Evolutionary conservation across 208 protist species (phyloP), one percentile per base, ranked within the genome.

Genomic region (Trichomonas gallinae): DNA sequence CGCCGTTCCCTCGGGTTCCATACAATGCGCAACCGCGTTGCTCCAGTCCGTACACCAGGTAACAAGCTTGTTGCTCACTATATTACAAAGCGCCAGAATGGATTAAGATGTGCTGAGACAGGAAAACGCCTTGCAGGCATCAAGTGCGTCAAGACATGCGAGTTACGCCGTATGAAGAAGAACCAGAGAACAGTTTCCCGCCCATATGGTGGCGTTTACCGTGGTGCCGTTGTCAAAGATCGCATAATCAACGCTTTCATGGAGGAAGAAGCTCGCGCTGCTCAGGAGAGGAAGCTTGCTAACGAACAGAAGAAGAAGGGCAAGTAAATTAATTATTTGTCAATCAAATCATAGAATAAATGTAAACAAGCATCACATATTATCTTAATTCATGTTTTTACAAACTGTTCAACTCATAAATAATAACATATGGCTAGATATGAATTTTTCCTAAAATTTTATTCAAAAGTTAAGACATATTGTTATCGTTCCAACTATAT

Each of bases 31-130:
- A 89, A 89, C 36, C 83, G 83, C 40, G 83, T 46, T 89, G 83
- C 36, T 31, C 83, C 83, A 89, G 83, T 89, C 40, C 83, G 83
- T 40, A 89, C 83, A 89, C 83, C 83, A 89, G 83, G 83, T 6
- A 89, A 89, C 83, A 89, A 40, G 40, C 83, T 89, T 31, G 83
- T 89, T 89, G 83, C 83, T n/a, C 83, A 89, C 17, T 89, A 89
- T 40, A 89, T 89, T 40, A 31, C 34, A 17, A 89, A 89, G 40
- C 83, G 83, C 83, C n/a, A 31, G 40, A 89, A 89, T 3, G 83
- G 83, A 9, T 23, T 46, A 40, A 45, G 13, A n/a, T 89, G 83
- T 89, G 83, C 40, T 48, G 83, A 89, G 36, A 89, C 83, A 44
- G 83, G 83, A 45, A 89, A 89, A 17, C 83, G n/a, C 23, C 34